Evolutionary conservation across 2,329 filamentous ascomycete genomes (phyloP).

Genomic region (Tolypocladium ophioglossoides): DNA sequence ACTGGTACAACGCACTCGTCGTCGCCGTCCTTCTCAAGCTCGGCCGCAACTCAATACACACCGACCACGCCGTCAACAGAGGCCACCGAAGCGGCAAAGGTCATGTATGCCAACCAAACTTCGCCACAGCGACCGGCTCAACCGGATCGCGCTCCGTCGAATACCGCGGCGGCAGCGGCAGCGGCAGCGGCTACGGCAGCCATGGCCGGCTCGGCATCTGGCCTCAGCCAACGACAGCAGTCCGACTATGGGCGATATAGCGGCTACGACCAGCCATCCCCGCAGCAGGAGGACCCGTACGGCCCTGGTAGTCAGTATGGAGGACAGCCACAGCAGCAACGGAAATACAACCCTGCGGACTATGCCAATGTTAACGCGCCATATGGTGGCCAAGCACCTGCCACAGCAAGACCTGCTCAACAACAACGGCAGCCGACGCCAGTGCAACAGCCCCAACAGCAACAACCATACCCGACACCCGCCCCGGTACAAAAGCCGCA

Average conservation of each 20-base stretch:
- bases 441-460: slow-evolving; percentile 21
- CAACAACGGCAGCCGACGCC: slow-evolving; percentile 20
- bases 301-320: slow-evolving; percentile 21
- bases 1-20: slow-evolving; percentile 23
- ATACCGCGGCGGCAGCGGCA: slow-evolving; percentile 45
- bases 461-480: slow-evolving; percentile 23
- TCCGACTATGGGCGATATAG: slow-evolving; percentile 25
- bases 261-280: slow-evolving; percentile 19
- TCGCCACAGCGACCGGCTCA: slow-evolving; percentile 39
- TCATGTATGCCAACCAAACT: slow-evolving; percentile 46
- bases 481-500: slow-evolving; percentile 28
- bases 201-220: slow-evolving; percentile 39
- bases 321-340: slow-evolving; percentile 32
- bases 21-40: slow-evolving; percentile 23
- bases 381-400: slow-evolving; percentile 25
- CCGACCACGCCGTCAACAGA: slow-evolving; percentile 20
- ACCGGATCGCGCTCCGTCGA: slow-evolving; percentile 43
- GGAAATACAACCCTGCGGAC: slow-evolving; percentile 67
- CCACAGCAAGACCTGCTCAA: slow-evolving; percentile 21
- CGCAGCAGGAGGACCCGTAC: slow-evolving; percentile 25
- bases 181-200: slow-evolving; percentile 47
- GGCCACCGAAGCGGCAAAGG: slow-evolving; percentile 53
- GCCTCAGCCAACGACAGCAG: slow-evolving; percentile 20
- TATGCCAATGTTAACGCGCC: slow-evolving; percentile 52
- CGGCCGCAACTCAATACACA: slow-evolving; percentile 4